Evolutionary conservation across 2,329 filamentous ascomycete genomes (phyloP), one percentile per base, ranked within the genome.

Genomic region (Colletotrichum nymphaeae): DNA sequence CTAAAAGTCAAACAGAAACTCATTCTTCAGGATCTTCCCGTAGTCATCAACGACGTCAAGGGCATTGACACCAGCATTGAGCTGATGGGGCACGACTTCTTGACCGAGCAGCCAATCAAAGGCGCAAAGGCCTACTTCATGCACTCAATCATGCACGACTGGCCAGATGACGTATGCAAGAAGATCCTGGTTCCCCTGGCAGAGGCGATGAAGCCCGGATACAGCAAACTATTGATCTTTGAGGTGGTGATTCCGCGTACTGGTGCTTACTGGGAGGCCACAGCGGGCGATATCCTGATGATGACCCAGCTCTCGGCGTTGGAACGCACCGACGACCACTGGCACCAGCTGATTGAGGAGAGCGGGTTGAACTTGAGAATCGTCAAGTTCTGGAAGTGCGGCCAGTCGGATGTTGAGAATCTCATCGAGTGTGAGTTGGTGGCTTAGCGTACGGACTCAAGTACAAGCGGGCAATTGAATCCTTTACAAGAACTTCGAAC

Each of bases 1-100:
- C 37, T 42, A 4, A 19, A 6, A 42, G 16, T 3, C 16, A 42
- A 19, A 5, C 37, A 42, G 16, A 78, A 81, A 4, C 76, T 89
- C 2, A 77, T 89, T 0, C 78, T 89, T 0, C 86, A 90, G 74
- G 88, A 89, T 72, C 78, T 86, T 6, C 81, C 83, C 0, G 77
- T 80, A 2, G 84, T 88, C 6, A 81, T 85, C 22, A 74, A 69
- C 9, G 77, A 83, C 62, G 79, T 81, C 30, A 69, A 77, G 28
- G 73, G 78, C 2, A 75, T 84, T 0, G 78, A 81, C 56, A 12
- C 26, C 0, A 69, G 65, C 4, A 82, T 85, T 46, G 77, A 81
- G 64, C 68, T 75, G 4, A 83, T 87, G 80, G 77, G 76, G 3
- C 81, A 88, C 72, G 84, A 88, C 74, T 88, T 88, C 69, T 83